phyloP scores from a whole-genome alignment of 805 yeast genomes.

The Starmerella kuoi region DNA sequence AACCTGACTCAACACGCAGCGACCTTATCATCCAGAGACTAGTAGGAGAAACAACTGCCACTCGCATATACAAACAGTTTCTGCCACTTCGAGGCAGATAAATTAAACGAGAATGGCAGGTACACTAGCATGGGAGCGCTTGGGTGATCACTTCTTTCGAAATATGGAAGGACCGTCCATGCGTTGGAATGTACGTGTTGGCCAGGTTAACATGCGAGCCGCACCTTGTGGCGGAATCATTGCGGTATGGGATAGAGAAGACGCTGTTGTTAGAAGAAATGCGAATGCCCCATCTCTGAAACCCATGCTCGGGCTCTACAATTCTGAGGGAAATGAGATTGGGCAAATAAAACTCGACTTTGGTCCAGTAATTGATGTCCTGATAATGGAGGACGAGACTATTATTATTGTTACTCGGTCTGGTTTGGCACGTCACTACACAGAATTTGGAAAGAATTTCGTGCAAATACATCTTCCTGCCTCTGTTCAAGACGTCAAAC shows the following conservation, averaged over 20 bases:
- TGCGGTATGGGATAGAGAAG: slow-evolving; percentile 31
- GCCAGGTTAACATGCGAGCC: slow-evolving; percentile 36
- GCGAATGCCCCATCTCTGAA: slow-evolving; percentile 1
- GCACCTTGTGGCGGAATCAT: slow-evolving; percentile 45
- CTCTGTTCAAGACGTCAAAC: not conserved
- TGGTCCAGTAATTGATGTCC: slow-evolving; percentile 43
- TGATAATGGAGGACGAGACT: slow-evolving; percentile 43
- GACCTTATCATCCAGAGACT: too few relatives aligned
- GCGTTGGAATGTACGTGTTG: slow-evolving; percentile 37
- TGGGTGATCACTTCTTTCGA: slow-evolving; percentile 58
- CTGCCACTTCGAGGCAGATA: too few relatives aligned
- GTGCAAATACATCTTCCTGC: slow-evolving; percentile 22
- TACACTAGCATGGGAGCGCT: slow-evolving; percentile 61
- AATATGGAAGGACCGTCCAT: slow-evolving; percentile 45
- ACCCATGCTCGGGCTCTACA: slow-evolving; percentile 24
- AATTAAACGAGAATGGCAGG: slow-evolving; percentile 10
- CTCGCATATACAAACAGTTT: too few relatives aligned
- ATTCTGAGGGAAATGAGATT: slow-evolving; percentile 27
- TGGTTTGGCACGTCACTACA: slow-evolving; percentile 45
- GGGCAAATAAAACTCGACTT: slow-evolving; percentile 29
- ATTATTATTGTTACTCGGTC: slow-evolving; percentile 43
- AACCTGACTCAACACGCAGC: too few relatives aligned
- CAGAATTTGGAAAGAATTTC: slow-evolving; percentile 57
- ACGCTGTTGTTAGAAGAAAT: slow-evolving; percentile 5
- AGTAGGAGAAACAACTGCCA: too few relatives aligned